Evolutionary conservation across 768 basidiomycete species (phyloP).

Genomic region (Polyporus arcularius): DNA sequence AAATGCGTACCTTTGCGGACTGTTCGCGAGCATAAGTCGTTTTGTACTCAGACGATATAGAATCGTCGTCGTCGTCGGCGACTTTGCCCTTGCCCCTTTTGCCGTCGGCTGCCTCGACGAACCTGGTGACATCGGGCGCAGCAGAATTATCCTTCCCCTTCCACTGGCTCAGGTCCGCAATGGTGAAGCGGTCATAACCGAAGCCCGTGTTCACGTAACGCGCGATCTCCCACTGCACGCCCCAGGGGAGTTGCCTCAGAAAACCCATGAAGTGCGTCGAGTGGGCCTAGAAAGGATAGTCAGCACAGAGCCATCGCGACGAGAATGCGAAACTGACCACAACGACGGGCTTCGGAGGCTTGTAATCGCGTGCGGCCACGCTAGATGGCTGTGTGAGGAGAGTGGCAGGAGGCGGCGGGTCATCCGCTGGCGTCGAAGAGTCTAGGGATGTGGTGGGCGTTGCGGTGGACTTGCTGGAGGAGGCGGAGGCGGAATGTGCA

Average conservation of each 20-base stretch:
- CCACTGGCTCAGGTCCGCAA: constrained; percentile 32
- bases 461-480: neutral
- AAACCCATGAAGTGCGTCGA: neutral
- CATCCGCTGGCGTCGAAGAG: neutral
- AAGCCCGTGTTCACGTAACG: constrained; percentile 39
- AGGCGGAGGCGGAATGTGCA: too few relatives aligned
- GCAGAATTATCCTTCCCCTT: constrained; percentile 31
- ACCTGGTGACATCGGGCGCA: constrained; percentile 6
- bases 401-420: neutral
- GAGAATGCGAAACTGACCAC: neutral
- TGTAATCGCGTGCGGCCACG: neutral
- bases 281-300: neutral
- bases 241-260: constrained; percentile 26
- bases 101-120: neutral
- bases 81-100: neutral
- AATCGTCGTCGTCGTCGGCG: neutral
- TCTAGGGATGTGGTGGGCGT: neutral
- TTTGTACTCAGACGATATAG: neutral
- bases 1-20: constrained; percentile 18
- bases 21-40: constrained; percentile 18
- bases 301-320: neutral
- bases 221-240: constrained; percentile 57
- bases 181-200: constrained; percentile 32
- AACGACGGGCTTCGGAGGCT: constrained; percentile 5
- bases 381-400: neutral